A percentile compares a stretch with the other conserved stretches of the same genome.
Evolutionary conservation across 345 rosid species (phyloP).

Genomic region (Moricandia moricandioides): DNA sequence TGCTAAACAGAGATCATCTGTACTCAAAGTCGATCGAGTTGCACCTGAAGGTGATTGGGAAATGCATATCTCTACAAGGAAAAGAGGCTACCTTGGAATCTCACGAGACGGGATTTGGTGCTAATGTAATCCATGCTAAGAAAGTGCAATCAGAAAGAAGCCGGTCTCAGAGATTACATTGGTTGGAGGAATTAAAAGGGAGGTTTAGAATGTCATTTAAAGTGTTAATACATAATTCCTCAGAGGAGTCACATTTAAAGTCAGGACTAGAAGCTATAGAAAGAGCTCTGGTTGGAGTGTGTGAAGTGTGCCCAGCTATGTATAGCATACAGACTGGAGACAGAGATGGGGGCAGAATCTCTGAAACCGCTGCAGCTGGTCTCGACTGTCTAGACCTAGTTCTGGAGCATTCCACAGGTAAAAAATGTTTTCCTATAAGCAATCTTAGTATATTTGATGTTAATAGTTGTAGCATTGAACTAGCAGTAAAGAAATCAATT

Average conservation of each 20-base stretch:
- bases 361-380: slow-evolving; percentile 71
- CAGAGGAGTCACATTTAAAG: slow-evolving; percentile 65
- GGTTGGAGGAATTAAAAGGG: slow-evolving; percentile 61
- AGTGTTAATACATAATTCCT: slow-evolving; percentile 53
- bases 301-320: slow-evolving; percentile 44
- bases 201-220: slow-evolving; percentile 70
- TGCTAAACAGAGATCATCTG: slow-evolving; percentile 34
- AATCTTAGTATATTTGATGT: slow-evolving; percentile 10
- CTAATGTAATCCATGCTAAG: slow-evolving; percentile 43
- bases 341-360: slow-evolving; percentile 61
- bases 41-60: slow-evolving; percentile 72
- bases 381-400: slow-evolving; percentile 87
- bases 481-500: neutral
- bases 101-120: slow-evolving; percentile 63
- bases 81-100: slow-evolving; percentile 71
- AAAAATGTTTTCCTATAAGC: slow-evolving; percentile 3
- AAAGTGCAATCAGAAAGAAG: slow-evolving; percentile 37
- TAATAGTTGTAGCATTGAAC: neutral
- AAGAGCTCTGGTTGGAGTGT: slow-evolving; percentile 79
- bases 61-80: slow-evolving; percentile 81
- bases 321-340: slow-evolving; percentile 55
- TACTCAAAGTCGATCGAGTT: slow-evolving; percentile 62
- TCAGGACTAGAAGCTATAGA: slow-evolving; percentile 70
- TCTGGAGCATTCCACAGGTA: slow-evolving; percentile 83
- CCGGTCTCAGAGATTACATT: slow-evolving; percentile 37